A percentile compares a stretch with the other conserved stretches of the same genome.
phyloP scores from a whole-genome alignment of 2,329 filamentous ascomycete species.

The Aureobasidium vineae region DNA sequence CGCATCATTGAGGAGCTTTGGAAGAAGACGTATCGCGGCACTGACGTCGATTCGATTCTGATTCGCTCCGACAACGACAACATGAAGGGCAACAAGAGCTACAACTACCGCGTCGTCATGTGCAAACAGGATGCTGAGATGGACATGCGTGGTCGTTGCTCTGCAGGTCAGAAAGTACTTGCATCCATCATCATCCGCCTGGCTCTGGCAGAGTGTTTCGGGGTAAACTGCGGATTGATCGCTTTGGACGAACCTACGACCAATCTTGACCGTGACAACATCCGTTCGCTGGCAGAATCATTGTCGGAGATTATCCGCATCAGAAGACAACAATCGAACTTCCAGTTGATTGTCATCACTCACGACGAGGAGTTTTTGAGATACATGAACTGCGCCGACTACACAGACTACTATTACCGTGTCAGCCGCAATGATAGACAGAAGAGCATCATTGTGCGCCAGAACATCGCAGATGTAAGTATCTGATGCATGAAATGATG shows the following conservation, averaged over 20 bases:
- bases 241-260: constrained; percentile 97
- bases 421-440: constrained; percentile 80
- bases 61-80: constrained; percentile 90
- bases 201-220: constrained; percentile 93
- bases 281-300: constrained; percentile 79
- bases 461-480: constrained; percentile 45
- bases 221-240: constrained; percentile 91
- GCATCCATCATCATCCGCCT: constrained; percentile 97
- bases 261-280: constrained; percentile 94
- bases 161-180: constrained; percentile 92
- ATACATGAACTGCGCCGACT: constrained; percentile 91
- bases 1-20: constrained; percentile 93
- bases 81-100: constrained; percentile 70
- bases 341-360: constrained; percentile 97
- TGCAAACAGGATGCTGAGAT: constrained; percentile 96
- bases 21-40: constrained; percentile 94
- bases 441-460: constrained; percentile 78
- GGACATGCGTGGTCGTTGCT: constrained; percentile 99
- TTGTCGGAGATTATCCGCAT: constrained; percentile 83
- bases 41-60: constrained; percentile 93
- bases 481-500: not conserved
- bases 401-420: constrained; percentile 87
- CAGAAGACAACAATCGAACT: constrained; percentile 83
- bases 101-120: constrained; percentile 98
- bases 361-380: constrained; percentile 96